Conservation (phyloP, 1,284 basidiomycete genomes). For the Cryptococcus maquisensis region DNA sequence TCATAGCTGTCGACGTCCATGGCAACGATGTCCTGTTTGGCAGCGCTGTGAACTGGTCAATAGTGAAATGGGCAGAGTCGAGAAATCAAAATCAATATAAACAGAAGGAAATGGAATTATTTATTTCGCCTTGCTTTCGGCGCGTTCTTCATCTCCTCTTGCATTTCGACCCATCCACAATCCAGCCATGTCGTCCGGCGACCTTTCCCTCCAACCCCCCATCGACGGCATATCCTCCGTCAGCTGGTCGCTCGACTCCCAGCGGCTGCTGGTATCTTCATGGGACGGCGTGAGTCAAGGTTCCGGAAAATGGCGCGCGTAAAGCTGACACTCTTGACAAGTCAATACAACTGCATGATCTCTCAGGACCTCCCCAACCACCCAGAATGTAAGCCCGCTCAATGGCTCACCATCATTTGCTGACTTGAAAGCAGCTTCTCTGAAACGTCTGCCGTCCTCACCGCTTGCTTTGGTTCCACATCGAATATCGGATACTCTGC, state of each 20-base stretch:
- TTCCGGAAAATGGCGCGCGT: neutral
- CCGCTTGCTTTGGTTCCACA: constrained; percentile 47
- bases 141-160: neutral
- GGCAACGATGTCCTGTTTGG: neutral
- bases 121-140: neutral
- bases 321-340: constrained; percentile 20
- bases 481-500: constrained; percentile 47
- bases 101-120: neutral
- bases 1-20: constrained; percentile 15
- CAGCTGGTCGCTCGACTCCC: constrained; percentile 74
- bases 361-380: constrained; percentile 31
- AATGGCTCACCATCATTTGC: constrained; percentile 7
- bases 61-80: neutral
- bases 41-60: neutral
- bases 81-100: neutral
- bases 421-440: constrained; percentile 23
- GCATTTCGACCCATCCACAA: no score
- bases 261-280: constrained; percentile 70
- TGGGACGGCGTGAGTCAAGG: constrained; percentile 74
- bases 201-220: constrained; percentile 56
- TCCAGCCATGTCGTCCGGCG: constrained; percentile 16
- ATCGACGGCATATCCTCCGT: constrained; percentile 79
- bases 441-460: constrained; percentile 45
- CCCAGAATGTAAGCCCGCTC: constrained; percentile 25
- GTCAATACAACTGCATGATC: constrained; percentile 46